A percentile compares a stretch with the other conserved stretches of the same genome.
These are phyloP conservation scores for Chytridiales sp. DNA, from an alignment of 371 early-diverging fungal species.

Conservation along the genomic window DNA sequence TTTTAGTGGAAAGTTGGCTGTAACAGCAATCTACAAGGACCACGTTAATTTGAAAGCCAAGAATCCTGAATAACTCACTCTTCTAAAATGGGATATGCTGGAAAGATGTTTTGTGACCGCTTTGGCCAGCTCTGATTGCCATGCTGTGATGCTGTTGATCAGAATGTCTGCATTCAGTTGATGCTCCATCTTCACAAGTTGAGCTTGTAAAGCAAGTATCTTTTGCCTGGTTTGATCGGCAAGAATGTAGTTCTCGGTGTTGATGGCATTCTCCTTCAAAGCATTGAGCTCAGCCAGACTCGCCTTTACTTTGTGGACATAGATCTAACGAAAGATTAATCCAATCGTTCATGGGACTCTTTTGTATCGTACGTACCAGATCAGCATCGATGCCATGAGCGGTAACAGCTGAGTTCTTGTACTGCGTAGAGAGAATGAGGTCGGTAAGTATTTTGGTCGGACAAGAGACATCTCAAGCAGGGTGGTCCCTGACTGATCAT, in stretches of 20 bases:
- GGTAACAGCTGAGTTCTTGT: slow-evolving; percentile 13
- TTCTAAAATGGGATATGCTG: slow-evolving; percentile 18
- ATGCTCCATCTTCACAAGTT: slow-evolving; percentile 47
- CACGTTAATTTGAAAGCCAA: neutral
- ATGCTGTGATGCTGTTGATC: slow-evolving; percentile 40
- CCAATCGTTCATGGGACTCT: neutral
- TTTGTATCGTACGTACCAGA: slow-evolving; percentile 9
- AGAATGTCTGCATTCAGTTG: slow-evolving; percentile 49
- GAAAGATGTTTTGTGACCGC: slow-evolving; percentile 24
- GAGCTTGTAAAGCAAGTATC: slow-evolving; percentile 38
- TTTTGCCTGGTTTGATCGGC: slow-evolving; percentile 46
- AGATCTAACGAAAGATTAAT: slow-evolving; percentile 30
- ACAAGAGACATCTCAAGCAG: too few species aligned
- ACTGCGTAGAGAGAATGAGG: too few species aligned
- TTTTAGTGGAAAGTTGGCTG: slow-evolving; percentile 25
- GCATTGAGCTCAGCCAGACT: slow-evolving; percentile 35
- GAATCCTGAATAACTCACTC: slow-evolving; percentile 10
- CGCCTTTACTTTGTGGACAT: slow-evolving; percentile 42
- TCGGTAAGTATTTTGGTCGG: too few species aligned
- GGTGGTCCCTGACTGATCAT: too few species aligned
- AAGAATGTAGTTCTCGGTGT: slow-evolving; percentile 41
- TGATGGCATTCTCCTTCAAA: slow-evolving; percentile 44
- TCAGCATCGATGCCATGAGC: slow-evolving; percentile 21
- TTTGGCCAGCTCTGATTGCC: slow-evolving; percentile 40
- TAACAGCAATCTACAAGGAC: slow-evolving; percentile 1